Percentiles rank a stretch among this genome's conserved stretches.
These are phyloP conservation scores for Cytospora leucostoma DNA, from an alignment of 2,329 filamentous ascomycete genomes.

Conservation along the genomic window DNA sequence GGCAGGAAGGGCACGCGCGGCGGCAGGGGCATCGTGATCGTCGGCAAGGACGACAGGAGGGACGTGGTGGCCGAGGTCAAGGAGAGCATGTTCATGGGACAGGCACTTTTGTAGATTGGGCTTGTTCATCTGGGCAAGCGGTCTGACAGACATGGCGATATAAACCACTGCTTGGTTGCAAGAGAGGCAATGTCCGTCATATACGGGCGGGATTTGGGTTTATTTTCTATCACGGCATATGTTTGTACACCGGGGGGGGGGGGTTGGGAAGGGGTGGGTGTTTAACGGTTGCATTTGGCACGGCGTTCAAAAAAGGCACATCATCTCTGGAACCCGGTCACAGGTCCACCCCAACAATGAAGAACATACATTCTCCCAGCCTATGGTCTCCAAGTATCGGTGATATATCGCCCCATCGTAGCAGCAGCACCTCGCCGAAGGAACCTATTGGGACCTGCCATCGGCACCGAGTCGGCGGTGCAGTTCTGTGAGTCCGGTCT, in stretches of 20 bases:
- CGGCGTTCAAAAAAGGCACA: neutral
- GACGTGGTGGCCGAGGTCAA: constrained; percentile 91
- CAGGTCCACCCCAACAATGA: neutral
- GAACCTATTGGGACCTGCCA: neutral
- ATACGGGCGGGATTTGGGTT: neutral
- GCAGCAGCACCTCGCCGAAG: neutral
- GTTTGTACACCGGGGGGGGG: neutral
- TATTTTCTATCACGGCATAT: neutral
- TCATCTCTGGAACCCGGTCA: neutral
- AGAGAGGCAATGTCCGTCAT: neutral
- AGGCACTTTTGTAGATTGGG: constrained; percentile 65
- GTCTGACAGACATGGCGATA: neutral
- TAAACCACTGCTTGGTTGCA: too few species aligned
- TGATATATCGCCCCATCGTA: neutral
- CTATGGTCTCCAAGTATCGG: neutral
- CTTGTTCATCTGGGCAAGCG: neutral
- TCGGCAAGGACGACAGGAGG: constrained; percentile 84
- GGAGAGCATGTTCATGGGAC: constrained; percentile 82
- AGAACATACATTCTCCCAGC: neutral
- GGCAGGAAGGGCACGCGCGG: constrained; percentile 92
- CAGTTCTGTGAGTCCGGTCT: neutral
- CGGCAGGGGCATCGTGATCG: constrained; percentile 84
- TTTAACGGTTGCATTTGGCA: neutral
- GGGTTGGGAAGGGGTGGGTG: neutral
- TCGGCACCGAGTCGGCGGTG: neutral